A percentile compares a stretch with the other conserved stretches of the same genome.
Conservation (phyloP, 768 basidiomycete species). For the Lentinula sp. region DNA sequence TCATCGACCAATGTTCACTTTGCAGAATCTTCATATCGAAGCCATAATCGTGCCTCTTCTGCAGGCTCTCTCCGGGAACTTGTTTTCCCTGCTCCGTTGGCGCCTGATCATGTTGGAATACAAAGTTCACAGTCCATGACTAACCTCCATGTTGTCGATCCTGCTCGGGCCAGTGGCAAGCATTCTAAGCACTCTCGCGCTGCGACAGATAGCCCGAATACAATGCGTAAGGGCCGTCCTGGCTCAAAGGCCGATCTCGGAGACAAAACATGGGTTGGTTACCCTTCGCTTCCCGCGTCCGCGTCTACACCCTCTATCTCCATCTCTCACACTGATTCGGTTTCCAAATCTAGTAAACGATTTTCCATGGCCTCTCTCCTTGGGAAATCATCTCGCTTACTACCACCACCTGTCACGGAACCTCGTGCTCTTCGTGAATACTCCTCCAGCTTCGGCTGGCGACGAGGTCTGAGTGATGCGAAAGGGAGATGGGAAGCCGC, state of each 20-base stretch:
- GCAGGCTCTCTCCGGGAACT: constrained; percentile 37
- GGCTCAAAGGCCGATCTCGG: background rate
- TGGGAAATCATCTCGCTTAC: constrained; percentile 14
- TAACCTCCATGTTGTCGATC: background rate
- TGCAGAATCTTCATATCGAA: background rate
- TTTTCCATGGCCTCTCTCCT: constrained; percentile 32
- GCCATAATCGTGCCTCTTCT: constrained; percentile 15
- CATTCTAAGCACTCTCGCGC: background rate
- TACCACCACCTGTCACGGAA: constrained; percentile 41
- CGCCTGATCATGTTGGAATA: constrained; percentile 23
- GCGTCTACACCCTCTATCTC: background rate
- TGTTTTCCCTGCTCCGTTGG: constrained; percentile 71
- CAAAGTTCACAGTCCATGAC: background rate
- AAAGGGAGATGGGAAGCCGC: background rate
- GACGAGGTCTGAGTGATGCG: constrained; percentile 20
- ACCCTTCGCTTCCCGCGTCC: background rate
- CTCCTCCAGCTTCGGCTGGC: constrained; percentile 37
- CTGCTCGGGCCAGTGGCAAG: background rate
- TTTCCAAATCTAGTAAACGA: constrained; percentile 14
- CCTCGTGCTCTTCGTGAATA: constrained; percentile 41
- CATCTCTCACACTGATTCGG: background rate
- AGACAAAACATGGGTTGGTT: background rate
- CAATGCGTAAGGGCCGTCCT: background rate
- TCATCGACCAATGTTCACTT: constrained; percentile 21
- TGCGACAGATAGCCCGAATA: background rate